Percentiles rank a stretch among this genome's conserved stretches.
phyloP scores from a whole-genome alignment of 2,329 filamentous ascomycete species.

The Alternaria rosae region DNA sequence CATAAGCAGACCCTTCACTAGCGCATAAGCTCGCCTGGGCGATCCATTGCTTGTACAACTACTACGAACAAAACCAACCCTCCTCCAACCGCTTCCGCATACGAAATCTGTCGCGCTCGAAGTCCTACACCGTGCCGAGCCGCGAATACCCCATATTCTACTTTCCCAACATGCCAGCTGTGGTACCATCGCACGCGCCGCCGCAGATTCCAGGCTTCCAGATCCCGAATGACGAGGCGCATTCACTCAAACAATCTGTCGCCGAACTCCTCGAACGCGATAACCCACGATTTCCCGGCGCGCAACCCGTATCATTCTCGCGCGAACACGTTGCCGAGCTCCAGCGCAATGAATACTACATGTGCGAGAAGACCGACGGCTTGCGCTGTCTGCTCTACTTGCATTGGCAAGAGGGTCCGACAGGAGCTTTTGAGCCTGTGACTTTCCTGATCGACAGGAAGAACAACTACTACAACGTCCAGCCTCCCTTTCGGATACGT shows the following conservation, averaged over 20 bases:
- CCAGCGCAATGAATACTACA: slow-evolving; percentile 85
- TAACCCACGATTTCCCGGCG: slow-evolving; percentile 78
- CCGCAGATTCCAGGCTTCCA: slow-evolving; percentile 47
- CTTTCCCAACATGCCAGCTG: slow-evolving; percentile 26
- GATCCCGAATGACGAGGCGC: slow-evolving; percentile 30
- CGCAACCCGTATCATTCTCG: slow-evolving; percentile 93
- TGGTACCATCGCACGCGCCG: slow-evolving; percentile 26
- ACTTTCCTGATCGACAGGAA: slow-evolving; percentile 97
- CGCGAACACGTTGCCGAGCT: slow-evolving; percentile 84
- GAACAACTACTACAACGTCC: slow-evolving; percentile 94
- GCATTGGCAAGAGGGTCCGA: slow-evolving; percentile 65
- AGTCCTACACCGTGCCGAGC: neutral
- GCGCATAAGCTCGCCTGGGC: neutral
- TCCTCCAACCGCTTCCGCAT: neutral
- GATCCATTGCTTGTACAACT: neutral
- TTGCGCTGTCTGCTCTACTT: slow-evolving; percentile 95
- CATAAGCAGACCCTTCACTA: slow-evolving; percentile 5
- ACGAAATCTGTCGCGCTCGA: neutral
- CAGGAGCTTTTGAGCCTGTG: slow-evolving; percentile 49
- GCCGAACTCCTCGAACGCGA: slow-evolving; percentile 75
- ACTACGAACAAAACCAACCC: neutral
- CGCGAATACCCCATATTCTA: neutral
- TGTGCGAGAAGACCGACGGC: slow-evolving; percentile 98
- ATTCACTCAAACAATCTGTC: slow-evolving; percentile 74
- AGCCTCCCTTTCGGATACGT: slow-evolving; percentile 79